Percentiles rank a stretch among this genome's conserved stretches.
Evolutionary conservation across 2,329 filamentous ascomycete genomes (phyloP).

Genomic region (Trichoderma citrinoviride): DNA sequence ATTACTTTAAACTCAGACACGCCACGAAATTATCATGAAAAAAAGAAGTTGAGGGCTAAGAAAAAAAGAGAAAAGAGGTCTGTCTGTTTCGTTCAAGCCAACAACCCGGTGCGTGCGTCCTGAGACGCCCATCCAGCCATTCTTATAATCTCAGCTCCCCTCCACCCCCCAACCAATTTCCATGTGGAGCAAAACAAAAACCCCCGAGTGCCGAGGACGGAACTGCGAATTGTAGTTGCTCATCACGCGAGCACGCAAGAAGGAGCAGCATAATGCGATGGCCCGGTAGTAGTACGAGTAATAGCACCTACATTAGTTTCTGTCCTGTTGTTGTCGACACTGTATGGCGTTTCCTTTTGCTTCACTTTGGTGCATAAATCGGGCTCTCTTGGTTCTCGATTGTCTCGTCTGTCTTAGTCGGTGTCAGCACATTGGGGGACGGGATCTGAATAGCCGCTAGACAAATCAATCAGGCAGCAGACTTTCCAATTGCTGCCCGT

Average conservation of each 20-base stretch:
- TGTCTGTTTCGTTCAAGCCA: background rate
- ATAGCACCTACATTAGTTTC: background rate
- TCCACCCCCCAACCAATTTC: background rate
- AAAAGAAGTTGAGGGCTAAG: too few species aligned
- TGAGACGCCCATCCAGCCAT: background rate
- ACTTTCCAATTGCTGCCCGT: background rate
- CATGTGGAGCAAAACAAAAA: constrained; percentile 12
- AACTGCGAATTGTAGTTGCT: background rate
- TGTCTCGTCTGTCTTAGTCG: background rate
- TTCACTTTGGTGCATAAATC: constrained; percentile 19
- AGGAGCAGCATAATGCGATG: background rate
- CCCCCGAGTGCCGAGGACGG: constrained; percentile 4
- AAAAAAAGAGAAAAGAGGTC: background rate
- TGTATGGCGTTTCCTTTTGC: background rate
- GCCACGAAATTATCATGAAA: background rate
- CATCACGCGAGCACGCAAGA: constrained; percentile 19
- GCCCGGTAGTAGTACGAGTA: background rate
- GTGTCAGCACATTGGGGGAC: background rate
- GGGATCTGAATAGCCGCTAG: background rate
- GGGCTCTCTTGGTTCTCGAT: background rate
- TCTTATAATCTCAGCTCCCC: background rate
- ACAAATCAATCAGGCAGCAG: background rate
- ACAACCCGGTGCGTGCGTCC: background rate
- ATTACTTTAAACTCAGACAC: background rate
- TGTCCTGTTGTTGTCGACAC: background rate